Conservation (phyloP, 1,284 basidiomycete genomes). For the Puccinia hordei region DNA sequence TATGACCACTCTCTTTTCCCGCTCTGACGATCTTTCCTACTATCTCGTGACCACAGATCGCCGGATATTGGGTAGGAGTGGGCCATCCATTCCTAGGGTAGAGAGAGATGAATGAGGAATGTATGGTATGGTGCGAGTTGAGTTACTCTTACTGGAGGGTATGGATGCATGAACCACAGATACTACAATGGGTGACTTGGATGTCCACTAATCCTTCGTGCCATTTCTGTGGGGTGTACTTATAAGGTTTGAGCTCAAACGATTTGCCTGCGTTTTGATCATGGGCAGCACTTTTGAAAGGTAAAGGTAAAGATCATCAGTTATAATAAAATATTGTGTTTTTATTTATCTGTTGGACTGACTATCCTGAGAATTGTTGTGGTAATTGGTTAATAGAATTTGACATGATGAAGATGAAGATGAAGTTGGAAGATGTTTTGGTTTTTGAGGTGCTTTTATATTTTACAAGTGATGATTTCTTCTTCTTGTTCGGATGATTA, state of each 20-base stretch:
- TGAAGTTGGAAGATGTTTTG: no score
- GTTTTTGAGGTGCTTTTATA: no score
- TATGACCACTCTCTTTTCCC: constrained; percentile 34
- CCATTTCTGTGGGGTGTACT: constrained; percentile 36
- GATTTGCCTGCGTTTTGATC: constrained; percentile 15
- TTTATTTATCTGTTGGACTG: not conserved
- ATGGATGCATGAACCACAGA: constrained; percentile 47
- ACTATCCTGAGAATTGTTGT: constrained; percentile 9
- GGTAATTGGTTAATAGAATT: not conserved
- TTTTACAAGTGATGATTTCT: no score
- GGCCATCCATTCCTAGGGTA: constrained; percentile 51
- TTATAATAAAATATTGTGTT: not conserved
- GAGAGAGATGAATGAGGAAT: no score
- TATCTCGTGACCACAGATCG: constrained; percentile 47
- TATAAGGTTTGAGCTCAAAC: constrained; percentile 1
- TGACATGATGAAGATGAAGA: no score
- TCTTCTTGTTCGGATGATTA: no score
- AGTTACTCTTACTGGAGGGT: constrained; percentile 16
- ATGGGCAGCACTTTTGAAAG: constrained; percentile 14
- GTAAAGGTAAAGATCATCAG: not conserved
- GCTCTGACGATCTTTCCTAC: constrained; percentile 37
- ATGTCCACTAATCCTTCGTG: constrained; percentile 35
- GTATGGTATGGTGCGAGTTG: no score
- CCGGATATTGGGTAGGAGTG: constrained; percentile 31
- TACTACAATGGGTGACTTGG: constrained; percentile 40